Conservation (phyloP, 1,139 yeast species). For the Blastobotrys malaysiensis region DNA sequence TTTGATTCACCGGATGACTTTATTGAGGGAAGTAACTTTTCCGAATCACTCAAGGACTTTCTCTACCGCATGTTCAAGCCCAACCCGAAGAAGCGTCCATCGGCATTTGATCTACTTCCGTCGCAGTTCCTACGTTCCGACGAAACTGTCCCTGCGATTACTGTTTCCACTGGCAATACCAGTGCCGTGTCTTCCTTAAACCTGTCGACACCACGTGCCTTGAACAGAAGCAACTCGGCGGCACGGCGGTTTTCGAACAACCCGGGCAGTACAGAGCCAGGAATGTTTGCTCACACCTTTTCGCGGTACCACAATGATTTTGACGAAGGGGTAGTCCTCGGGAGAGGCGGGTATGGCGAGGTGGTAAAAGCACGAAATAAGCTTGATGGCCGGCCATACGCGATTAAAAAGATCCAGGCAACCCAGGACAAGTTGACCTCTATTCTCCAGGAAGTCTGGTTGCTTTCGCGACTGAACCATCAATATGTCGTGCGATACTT, state of each 20-base stretch:
- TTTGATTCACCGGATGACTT: constrained; percentile 61
- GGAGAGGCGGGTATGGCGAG: constrained; percentile 96
- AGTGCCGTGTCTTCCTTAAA: neutral
- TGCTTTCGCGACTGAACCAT: constrained; percentile 86
- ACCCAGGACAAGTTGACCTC: constrained; percentile 72
- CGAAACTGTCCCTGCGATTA: constrained; percentile 2
- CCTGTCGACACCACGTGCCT: neutral
- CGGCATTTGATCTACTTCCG: constrained; percentile 79
- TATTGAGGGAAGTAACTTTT: constrained; percentile 45
- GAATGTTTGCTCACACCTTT: constrained; percentile 8
- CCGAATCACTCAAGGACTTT: constrained; percentile 58
- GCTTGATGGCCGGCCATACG: constrained; percentile 91
- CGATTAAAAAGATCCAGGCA: constrained; percentile 85
- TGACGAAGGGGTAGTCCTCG: constrained; percentile 88
- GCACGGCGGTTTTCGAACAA: neutral
- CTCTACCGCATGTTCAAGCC: constrained; percentile 58
- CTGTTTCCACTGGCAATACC: neutral
- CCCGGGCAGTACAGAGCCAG: neutral
- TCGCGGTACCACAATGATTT: constrained; percentile 77
- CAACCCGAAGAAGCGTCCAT: constrained; percentile 67
- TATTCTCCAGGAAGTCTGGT: constrained; percentile 82
- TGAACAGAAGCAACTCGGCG: neutral
- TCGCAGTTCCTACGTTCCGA: constrained; percentile 75
- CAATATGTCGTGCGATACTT: constrained; percentile 94
- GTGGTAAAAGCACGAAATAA: constrained; percentile 92